Base-by-base conservation (phyloP, 192 early-diverging fungal genomes). In the Entophlyctis luteolus region DNA sequence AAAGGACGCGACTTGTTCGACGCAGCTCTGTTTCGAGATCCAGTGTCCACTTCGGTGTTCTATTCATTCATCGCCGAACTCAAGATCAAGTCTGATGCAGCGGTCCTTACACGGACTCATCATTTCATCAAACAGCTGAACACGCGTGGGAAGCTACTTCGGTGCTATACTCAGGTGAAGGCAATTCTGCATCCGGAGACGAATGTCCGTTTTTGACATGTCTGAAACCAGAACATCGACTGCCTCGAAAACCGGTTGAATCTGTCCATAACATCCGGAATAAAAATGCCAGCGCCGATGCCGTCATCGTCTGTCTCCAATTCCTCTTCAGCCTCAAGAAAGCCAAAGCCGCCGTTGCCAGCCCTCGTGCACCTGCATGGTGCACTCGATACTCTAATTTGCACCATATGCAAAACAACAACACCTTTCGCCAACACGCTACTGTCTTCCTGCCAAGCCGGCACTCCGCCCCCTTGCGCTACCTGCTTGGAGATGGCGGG, bases 351-450 rank as follows among this genome's bases (percentile, higher is more conserved):
- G 3, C 31, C 42, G 27, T 34, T 77, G 25, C 84, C 85, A 18
- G 69, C 77, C 12, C 90, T 95, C 0, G 91, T 98, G 12, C 94
- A 94, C 77, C 83, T 98, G 18, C 96, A 98, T 72, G 96, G 96
- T 3, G 87, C 89, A 52, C 77, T 98, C 52, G 83, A 90, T 57
- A 87, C 82, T 35, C 85, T 97, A 2, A 82, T 92, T 58, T 98
- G 96, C 75, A 92, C 89, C 0, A 69, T 94, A 27, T 98, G 96
- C 72, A 78, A 82, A 29, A 76, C 82, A n/a, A 75, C 70, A 14
- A 90, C 82, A 67, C 75, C 78, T 14, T 96, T 95, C 60, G 74
- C 79, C 10, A 67, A 70, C 8, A 28, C 4, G 2, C 18, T 49
- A 4, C 77, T 81, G 14, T 72, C 75, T 4, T 72, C 81, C 18